Evolutionary conservation across 2,329 filamentous ascomycete species (phyloP).

Genomic region (Verticillium nonalfalfae): DNA sequence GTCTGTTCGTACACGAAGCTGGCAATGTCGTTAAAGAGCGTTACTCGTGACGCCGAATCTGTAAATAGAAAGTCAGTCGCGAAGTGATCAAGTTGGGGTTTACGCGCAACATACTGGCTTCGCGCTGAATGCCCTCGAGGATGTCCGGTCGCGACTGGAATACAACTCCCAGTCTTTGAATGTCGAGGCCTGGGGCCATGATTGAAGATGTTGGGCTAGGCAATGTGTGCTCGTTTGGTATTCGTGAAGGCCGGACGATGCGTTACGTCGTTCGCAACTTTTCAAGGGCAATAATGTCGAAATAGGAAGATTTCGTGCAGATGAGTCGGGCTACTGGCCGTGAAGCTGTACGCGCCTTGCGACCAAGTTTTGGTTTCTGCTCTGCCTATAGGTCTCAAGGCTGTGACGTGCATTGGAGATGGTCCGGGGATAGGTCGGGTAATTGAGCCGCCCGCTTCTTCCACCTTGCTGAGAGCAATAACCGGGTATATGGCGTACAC

Average conservation of each 20-base stretch:
- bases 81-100: background rate
- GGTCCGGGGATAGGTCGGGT: background rate
- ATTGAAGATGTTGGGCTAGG: background rate
- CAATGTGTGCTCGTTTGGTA: background rate
- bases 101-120: conserved; percentile 36
- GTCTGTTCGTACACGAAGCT: conserved; percentile 41
- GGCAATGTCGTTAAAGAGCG: conserved; percentile 52
- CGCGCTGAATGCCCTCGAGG: conserved; percentile 42
- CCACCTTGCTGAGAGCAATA: background rate
- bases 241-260: too few species aligned
- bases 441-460: background rate
- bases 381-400: background rate
- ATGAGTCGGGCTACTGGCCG: background rate
- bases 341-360: background rate
- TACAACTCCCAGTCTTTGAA: conserved; percentile 40
- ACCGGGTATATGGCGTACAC: too few species aligned
- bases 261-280: background rate
- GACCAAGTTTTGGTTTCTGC: background rate
- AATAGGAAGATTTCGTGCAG: background rate
- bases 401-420: background rate
- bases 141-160: conserved; percentile 53
- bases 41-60: conserved; percentile 44
- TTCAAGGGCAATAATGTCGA: background rate
- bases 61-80: conserved; percentile 1
- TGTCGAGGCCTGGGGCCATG: conserved; percentile 41